Base-by-base conservation (phyloP, 2,329 filamentous ascomycete genomes). In the Teratosphaeria zuluensis region DNA sequence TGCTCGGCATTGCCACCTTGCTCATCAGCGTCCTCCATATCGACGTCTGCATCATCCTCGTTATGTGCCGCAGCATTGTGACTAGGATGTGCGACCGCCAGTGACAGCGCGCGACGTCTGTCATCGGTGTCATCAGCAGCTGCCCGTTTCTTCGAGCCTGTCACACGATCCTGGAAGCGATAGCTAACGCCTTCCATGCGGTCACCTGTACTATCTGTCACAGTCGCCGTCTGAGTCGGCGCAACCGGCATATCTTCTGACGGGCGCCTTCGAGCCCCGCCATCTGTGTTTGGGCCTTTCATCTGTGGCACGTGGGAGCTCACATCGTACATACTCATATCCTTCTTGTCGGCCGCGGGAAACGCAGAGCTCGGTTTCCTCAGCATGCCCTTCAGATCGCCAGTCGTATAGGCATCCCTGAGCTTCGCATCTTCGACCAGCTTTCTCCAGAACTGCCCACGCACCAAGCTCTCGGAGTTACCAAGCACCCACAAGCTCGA, bases 401-500 rank as follows among this genome's bases (percentile, higher is more conserved):
- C 92, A 51, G 83, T 80, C 0, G 89, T 96, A 72, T 94, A 96
- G 9, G 86, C 78, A 62, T 88, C 82, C 68, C 94, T 84, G 21
- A 76, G 73, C 67, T 85, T 85, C 5, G 94, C 88, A 74, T 99
- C 89, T 35, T 88, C 82, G 56, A 99, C 90, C 51, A 99, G 80
- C 63, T 86, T 87, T 62, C 82, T 85, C 94, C 95, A 99, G 74
- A 90, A 96, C 69, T 94, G 84, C 61, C 94, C 94, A 69, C 95
- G 88, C 28, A 87, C 79, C 56, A 99, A 80, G 35, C 92, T 90
- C 59, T 87, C 82, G 0, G 94, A 94, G 73, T 97, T 95, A 65
- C 94, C 94, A 30, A 99, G 81, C 59, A 99, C 92, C 89, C 92
- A 99, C 9, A 99, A 81, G 35, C 92, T 96, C 9, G 90, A 96